Evolutionary conservation across 768 basidiomycete genomes (phyloP).

Genomic region (Pleurotus tuber-regium): DNA sequence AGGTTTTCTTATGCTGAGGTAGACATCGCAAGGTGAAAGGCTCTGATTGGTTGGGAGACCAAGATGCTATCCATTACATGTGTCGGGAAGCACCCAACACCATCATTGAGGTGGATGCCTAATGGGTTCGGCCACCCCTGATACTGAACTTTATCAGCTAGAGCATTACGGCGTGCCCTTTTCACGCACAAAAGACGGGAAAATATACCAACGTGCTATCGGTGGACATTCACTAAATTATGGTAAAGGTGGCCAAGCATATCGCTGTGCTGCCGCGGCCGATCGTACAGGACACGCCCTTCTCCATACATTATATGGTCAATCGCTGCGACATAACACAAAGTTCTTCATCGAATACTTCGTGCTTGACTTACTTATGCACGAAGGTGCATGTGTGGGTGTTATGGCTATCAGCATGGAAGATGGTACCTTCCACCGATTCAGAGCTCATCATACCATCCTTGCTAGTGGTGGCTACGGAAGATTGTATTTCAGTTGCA

Average conservation of each 20-base stretch:
- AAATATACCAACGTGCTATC: conserved; percentile 99
- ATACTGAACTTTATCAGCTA: conserved; percentile 51
- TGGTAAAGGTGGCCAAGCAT: conserved; percentile 98
- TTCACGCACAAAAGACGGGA: conserved; percentile 96
- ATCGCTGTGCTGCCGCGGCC: conserved; percentile 96
- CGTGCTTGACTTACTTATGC: conserved; percentile 96
- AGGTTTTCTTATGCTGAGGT: neutral
- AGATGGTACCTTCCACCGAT: conserved; percentile 97
- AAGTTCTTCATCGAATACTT: conserved; percentile 99
- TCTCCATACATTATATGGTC: conserved; percentile 97
- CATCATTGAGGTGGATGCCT: conserved; percentile 72
- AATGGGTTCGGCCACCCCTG: neutral
- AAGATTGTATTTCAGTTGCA: conserved; percentile 96
- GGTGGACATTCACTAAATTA: conserved; percentile 96
- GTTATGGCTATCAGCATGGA: conserved; percentile 99
- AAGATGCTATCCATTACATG: conserved; percentile 99
- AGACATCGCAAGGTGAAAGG: conserved; percentile 97
- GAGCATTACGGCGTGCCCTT: conserved; percentile 99
- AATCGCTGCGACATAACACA: conserved; percentile 97
- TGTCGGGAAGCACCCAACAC: conserved; percentile 92
- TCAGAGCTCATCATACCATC: conserved; percentile 97
- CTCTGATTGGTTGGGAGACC: conserved; percentile 99
- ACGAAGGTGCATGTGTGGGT: conserved; percentile 97
- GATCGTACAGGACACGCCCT: conserved; percentile 98
- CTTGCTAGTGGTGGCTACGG: conserved; percentile 98